These are phyloP conservation scores for Colletotrichum trifolii DNA, from an alignment of 2,329 filamentous ascomycete species.

Conservation along the genomic window DNA sequence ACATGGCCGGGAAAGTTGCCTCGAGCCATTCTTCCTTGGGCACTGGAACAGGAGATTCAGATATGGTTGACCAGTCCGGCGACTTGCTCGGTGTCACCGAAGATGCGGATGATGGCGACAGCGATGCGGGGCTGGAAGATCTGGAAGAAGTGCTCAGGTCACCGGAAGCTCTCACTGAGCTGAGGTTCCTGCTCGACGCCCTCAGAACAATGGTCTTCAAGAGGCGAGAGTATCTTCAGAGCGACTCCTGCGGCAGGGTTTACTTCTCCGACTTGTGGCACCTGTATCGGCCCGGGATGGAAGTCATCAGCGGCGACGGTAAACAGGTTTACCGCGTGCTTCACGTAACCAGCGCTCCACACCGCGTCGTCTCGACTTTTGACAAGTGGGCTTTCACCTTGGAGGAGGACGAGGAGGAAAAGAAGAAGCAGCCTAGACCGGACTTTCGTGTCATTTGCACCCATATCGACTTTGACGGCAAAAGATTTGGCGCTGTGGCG, in stretches of 20 bases:
- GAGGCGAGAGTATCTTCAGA: not conserved
- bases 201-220: fast-evolving
- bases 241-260: not conserved
- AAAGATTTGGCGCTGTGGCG: not conserved
- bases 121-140: too few species aligned
- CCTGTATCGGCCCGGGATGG: not conserved
- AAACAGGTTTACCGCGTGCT: slow-evolving; percentile 3
- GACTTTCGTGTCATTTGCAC: not conserved
- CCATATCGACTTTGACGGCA: not conserved
- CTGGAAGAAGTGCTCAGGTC: not conserved
- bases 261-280: slow-evolving; percentile 1
- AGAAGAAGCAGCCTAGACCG: not conserved
- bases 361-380: not conserved
- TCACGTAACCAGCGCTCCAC: not conserved
- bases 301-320: not conserved
- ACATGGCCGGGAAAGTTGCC: too few species aligned
- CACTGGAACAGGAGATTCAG: too few species aligned
- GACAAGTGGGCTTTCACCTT: not conserved
- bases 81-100: too few species aligned
- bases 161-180: not conserved
- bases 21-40: too few species aligned
- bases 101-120: too few species aligned
- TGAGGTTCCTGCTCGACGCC: not conserved
- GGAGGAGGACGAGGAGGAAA: fast-evolving
- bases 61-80: too few species aligned